Evolutionary conservation across 2,329 filamentous ascomycete genomes (phyloP).

Genomic region (Fusarium palustre): DNA sequence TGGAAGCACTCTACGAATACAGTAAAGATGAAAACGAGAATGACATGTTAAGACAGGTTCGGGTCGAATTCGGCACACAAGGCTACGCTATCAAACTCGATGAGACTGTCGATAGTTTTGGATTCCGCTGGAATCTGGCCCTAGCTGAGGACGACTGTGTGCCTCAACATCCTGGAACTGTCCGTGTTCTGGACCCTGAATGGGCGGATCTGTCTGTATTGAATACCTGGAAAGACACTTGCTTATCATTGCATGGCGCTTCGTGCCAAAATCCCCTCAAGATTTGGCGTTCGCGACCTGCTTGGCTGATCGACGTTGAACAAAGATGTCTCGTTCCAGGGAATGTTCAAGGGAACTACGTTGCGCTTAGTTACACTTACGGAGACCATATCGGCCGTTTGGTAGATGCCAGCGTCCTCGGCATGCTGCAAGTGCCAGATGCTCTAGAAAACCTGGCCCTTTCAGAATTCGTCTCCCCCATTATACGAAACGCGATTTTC

Average conservation of each 20-base stretch:
- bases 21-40: background rate
- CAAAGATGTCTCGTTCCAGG: constrained; percentile 5
- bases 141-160: background rate
- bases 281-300: constrained; percentile 6
- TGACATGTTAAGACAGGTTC: background rate
- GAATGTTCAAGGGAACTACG: background rate
- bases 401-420: background rate
- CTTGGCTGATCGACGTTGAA: constrained; percentile 7
- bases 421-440: background rate
- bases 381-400: background rate
- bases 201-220: background rate
- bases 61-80: rapidly evolving
- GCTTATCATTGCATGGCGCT: background rate
- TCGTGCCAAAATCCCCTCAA: constrained; percentile 2
- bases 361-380: constrained; percentile 12
- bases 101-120: background rate
- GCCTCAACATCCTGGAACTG: background rate
- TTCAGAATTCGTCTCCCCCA: background rate
- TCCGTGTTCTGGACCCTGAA: background rate
- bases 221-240: background rate
- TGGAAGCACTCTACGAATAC: background rate
- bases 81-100: background rate
- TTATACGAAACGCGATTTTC: constrained; percentile 5
- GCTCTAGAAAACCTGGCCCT: background rate
- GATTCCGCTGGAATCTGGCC: background rate